A percentile compares a stretch with the other conserved stretches of the same genome.
phyloP scores from a whole-genome alignment of 1,139 yeast genomes.

The Pichia sp. region DNA sequence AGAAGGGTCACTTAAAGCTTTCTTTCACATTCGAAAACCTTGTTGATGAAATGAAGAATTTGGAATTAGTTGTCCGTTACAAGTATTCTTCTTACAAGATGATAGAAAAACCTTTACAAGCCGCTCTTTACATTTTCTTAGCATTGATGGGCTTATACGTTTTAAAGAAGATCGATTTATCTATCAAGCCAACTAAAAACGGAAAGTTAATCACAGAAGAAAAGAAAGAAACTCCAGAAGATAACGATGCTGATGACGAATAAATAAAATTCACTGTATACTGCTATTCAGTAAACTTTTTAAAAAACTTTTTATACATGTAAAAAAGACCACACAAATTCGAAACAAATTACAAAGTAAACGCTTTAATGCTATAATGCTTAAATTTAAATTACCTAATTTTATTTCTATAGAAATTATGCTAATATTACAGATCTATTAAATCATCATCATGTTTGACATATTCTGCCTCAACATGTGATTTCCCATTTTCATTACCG shows the following conservation, averaged over 20 bases:
- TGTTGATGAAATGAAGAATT: constrained; percentile 64
- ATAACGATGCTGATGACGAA: background rate
- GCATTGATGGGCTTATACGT: constrained; percentile 61
- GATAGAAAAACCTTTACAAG: constrained; percentile 63
- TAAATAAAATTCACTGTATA: background rate
- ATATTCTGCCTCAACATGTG: background rate
- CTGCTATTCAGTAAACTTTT: too few relatives aligned
- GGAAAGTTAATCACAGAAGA: background rate
- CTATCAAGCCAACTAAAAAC: constrained; percentile 23
- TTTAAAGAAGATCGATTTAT: constrained; percentile 41
- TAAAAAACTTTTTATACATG: background rate
- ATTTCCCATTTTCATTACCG: constrained; percentile 3
- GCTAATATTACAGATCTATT: constrained; percentile 11
- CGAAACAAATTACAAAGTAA: background rate
- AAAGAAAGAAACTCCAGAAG: background rate
- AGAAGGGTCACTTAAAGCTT: constrained; percentile 78
- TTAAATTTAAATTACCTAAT: too few relatives aligned
- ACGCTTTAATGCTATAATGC: too few relatives aligned
- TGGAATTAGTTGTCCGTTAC: constrained; percentile 63
- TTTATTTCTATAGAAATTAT: too few relatives aligned
- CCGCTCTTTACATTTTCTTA: constrained; percentile 61
- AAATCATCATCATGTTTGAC: constrained; percentile 6
- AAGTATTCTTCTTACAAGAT: constrained; percentile 53
- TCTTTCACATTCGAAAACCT: constrained; percentile 59
- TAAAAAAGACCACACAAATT: background rate